A percentile compares a stretch with the other conserved stretches of the same genome.
Evolutionary conservation across 2,329 filamentous ascomycete genomes (phyloP).

Genomic region (Trichophaea hybrida): DNA sequence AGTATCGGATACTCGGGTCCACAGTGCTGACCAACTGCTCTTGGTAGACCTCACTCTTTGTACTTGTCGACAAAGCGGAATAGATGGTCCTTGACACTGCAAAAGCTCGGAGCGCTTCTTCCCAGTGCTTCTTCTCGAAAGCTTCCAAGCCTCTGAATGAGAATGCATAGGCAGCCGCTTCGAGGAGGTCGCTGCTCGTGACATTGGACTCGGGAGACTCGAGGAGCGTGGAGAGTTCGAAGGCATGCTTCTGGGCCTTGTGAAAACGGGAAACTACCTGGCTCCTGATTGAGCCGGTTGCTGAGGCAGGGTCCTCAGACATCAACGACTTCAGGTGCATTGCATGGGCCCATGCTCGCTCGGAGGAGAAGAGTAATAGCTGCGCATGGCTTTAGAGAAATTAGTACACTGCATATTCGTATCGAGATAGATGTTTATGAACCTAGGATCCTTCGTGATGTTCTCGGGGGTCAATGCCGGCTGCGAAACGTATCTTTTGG

Average conservation of each 20-base stretch:
- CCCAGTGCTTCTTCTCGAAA: conserved; percentile 83
- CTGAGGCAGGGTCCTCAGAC: conserved; percentile 57
- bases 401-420: not conserved
- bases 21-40: conserved; percentile 74
- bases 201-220: conserved; percentile 51
- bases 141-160: conserved; percentile 61
- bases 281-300: conserved; percentile 60
- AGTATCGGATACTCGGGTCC: conserved; percentile 86
- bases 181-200: conserved; percentile 56
- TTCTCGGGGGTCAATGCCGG: conserved; percentile 57
- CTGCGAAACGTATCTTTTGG: conserved; percentile 69
- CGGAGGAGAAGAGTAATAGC: conserved; percentile 69
- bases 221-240: conserved; percentile 53
- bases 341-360: conserved; percentile 87
- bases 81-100: conserved; percentile 71
- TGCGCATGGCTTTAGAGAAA: conserved; percentile 48
- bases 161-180: conserved; percentile 70
- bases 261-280: conserved; percentile 79
- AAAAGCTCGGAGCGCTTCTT: conserved; percentile 59
- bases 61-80: conserved; percentile 51
- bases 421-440: conserved; percentile 30
- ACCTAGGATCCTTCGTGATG: conserved; percentile 63
- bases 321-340: conserved; percentile 86
- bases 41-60: conserved; percentile 64
- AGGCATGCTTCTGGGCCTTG: conserved; percentile 61